Evolutionary conservation across 192 early-diverging fungal genomes (phyloP).

Genomic region (Borealophlyctis nickersoniae): DNA sequence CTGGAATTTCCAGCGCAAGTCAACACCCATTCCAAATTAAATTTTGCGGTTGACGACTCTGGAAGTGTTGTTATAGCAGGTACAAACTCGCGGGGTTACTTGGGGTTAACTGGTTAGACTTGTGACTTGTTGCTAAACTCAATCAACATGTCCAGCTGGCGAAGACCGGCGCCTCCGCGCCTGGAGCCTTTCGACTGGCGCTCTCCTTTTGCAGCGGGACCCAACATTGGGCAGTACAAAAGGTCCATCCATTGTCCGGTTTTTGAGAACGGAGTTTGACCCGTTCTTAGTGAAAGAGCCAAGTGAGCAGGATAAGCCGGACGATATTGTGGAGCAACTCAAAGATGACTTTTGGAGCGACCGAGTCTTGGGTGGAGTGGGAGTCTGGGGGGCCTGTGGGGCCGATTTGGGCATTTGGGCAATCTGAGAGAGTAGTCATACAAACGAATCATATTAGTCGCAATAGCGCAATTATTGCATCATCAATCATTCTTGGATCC

Average conservation of each 20-base stretch:
- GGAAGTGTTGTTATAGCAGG: constrained; percentile 5
- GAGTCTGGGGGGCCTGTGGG: background rate
- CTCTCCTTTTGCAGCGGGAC: constrained; percentile 5
- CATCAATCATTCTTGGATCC: too few species aligned
- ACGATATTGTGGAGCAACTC: background rate
- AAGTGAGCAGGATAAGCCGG: background rate
- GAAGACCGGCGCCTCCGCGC: constrained; percentile 12
- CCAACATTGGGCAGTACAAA: background rate
- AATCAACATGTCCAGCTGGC: background rate
- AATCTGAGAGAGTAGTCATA: too few species aligned
- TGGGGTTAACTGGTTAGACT: background rate
- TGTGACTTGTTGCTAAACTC: background rate
- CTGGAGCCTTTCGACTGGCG: constrained; percentile 21
- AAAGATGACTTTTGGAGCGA: constrained; percentile 4
- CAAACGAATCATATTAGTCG: too few species aligned
- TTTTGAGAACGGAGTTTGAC: too few species aligned
- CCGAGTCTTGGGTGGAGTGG: background rate
- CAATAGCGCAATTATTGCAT: too few species aligned
- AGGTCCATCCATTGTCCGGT: too few species aligned
- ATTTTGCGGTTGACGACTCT: constrained; percentile 12
- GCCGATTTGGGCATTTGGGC: background rate
- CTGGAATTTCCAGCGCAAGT: constrained; percentile 11
- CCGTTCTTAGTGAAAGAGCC: background rate
- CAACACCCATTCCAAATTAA: background rate
- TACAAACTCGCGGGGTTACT: background rate